Percentiles rank a stretch among this genome's conserved stretches.
Evolutionary conservation across 805 yeast genomes (phyloP).

Genomic region (Candida sonorensis): DNA sequence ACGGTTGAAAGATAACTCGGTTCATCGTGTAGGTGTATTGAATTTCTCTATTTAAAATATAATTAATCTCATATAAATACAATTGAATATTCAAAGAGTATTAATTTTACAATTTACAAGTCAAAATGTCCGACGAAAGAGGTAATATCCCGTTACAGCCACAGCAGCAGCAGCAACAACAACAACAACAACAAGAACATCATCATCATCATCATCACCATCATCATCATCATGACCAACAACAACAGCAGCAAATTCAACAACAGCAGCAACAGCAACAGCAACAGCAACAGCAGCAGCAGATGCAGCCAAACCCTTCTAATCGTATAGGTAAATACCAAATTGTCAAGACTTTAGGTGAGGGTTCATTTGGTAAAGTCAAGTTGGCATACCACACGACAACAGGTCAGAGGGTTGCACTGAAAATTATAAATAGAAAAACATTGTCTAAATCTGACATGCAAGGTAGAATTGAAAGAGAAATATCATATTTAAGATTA

Average conservation of each 20-base stretch:
- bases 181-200: conserved; percentile 13
- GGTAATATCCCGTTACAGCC: conserved; percentile 5
- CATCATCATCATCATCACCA: conserved; percentile 12
- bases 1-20: too few relatives aligned
- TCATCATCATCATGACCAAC: background rate
- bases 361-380: conserved; percentile 95
- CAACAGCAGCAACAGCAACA: conserved; percentile 10
- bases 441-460: conserved; percentile 90
- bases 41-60: too few relatives aligned
- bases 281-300: conserved; percentile 15
- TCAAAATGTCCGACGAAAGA: conserved; percentile 6
- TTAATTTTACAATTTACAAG: background rate
- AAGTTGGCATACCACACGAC: conserved; percentile 84
- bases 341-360: conserved; percentile 87
- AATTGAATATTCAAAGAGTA: too few relatives aligned
- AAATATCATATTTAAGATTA: conserved; percentile 80
- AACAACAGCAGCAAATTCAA: conserved; percentile 6
- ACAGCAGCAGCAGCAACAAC: conserved; percentile 9
- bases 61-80: too few relatives aligned
- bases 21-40: too few relatives aligned
- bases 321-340: conserved; percentile 83
- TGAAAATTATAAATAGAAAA: conserved; percentile 86
- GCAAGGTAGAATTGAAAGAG: conserved; percentile 96
- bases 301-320: conserved; percentile 10
- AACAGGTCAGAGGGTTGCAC: conserved; percentile 88